phyloP scores from a whole-genome alignment of 371 early-diverging fungal genomes.

The Vairimorpha necatrix region DNA sequence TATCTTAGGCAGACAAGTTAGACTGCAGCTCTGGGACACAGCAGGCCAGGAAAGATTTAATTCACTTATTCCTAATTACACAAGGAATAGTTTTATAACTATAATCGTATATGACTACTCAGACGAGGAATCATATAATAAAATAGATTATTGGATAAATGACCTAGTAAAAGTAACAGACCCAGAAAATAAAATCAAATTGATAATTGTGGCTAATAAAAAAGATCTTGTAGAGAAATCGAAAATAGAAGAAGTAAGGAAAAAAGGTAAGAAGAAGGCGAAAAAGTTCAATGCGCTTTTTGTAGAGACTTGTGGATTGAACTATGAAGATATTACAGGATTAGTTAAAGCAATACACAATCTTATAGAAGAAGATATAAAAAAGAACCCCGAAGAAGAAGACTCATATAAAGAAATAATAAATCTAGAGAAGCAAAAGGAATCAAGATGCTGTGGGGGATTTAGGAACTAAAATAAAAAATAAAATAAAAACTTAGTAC shows the following conservation, averaged over 20 bases:
- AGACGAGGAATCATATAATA: constrained; percentile 61
- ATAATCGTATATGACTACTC: constrained; percentile 73
- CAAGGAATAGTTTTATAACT: constrained; percentile 92
- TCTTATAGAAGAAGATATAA: constrained; percentile 52
- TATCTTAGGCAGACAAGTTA: constrained; percentile 54
- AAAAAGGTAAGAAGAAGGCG: constrained; percentile 48
- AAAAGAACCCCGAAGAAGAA: constrained; percentile 37
- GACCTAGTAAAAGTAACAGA: constrained; percentile 92
- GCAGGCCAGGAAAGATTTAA: constrained; percentile 66
- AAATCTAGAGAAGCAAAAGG: background rate
- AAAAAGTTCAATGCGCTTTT: constrained; percentile 52
- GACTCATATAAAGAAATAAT: constrained; percentile 33
- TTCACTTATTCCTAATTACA: constrained; percentile 87
- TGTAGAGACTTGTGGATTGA: constrained; percentile 61
- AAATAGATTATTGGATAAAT: constrained; percentile 92
- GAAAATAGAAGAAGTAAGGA: constrained; percentile 5
- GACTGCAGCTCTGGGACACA: constrained; percentile 66
- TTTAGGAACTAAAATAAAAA: background rate
- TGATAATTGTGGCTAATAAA: constrained; percentile 98
- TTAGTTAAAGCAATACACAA: constrained; percentile 47
- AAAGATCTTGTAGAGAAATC: constrained; percentile 79
- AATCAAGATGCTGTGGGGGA: background rate
- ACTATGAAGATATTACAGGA: constrained; percentile 54
- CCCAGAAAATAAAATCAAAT: constrained; percentile 73
- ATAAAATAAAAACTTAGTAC: too few species aligned